Conservation (phyloP, 768 basidiomycete genomes). For the Clathrus columnatus region DNA sequence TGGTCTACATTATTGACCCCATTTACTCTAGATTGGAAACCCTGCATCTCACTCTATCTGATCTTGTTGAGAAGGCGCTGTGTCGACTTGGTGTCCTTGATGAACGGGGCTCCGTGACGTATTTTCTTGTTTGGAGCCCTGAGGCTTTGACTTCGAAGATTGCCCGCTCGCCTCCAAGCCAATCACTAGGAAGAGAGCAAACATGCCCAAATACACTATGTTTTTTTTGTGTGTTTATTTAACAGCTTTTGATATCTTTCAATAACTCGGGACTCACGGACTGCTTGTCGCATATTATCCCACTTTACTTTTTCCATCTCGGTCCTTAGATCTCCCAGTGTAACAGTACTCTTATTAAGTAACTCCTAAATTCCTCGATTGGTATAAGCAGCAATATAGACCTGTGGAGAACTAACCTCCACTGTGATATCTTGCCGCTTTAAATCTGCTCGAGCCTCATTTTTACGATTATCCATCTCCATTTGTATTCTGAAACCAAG, state of each 20-base stretch:
- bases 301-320: slow-evolving; percentile 80
- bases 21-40: too few relatives aligned
- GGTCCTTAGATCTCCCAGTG: slow-evolving; percentile 69
- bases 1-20: too few relatives aligned
- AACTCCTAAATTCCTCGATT: slow-evolving; percentile 42
- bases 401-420: slow-evolving; percentile 40
- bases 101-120: background rate
- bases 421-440: slow-evolving; percentile 80
- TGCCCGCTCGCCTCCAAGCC: slow-evolving; percentile 5
- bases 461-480: slow-evolving; percentile 91
- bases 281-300: slow-evolving; percentile 81
- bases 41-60: background rate
- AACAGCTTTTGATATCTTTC: background rate
- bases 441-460: slow-evolving; percentile 75
- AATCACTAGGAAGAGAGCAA: slow-evolving; percentile 8
- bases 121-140: slow-evolving; percentile 10
- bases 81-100: background rate
- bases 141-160: background rate
- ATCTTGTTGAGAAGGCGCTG: too few relatives aligned
- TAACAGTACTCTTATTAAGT: slow-evolving; percentile 64
- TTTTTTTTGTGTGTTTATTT: background rate
- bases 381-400: background rate
- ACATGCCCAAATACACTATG: slow-evolving; percentile 6
- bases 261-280: slow-evolving; percentile 42
- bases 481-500: slow-evolving; percentile 71